Evolutionary conservation across 768 basidiomycete species (phyloP).

Genomic region (Kwoniella sp.): DNA sequence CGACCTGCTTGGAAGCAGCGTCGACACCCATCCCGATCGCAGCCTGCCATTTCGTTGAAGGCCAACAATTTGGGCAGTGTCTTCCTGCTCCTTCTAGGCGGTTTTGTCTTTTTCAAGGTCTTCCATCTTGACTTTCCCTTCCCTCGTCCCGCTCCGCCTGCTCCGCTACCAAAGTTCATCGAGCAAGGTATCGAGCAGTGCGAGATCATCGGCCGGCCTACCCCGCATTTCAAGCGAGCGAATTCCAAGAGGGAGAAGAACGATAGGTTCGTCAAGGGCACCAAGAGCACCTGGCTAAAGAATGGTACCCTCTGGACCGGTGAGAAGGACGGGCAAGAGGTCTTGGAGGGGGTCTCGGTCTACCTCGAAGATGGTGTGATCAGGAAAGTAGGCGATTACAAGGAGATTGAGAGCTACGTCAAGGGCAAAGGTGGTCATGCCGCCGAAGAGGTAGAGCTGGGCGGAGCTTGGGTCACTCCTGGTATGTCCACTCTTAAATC

Average conservation of each 20-base stretch:
- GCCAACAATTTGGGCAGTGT: background rate
- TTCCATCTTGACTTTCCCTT: slow-evolving; percentile 39
- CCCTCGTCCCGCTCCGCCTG: slow-evolving; percentile 25
- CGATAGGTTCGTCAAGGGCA: slow-evolving; percentile 59
- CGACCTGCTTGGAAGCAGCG: slow-evolving; percentile 2
- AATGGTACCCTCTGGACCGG: slow-evolving; percentile 84
- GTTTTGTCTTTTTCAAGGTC: background rate
- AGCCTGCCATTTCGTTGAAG: background rate
- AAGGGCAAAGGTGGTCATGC: slow-evolving; percentile 48
- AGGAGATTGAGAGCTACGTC: slow-evolving; percentile 60
- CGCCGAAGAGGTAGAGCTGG: slow-evolving; percentile 63
- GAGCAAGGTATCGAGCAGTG: slow-evolving; percentile 51
- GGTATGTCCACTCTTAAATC: slow-evolving; percentile 48
- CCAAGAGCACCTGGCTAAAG: slow-evolving; percentile 63
- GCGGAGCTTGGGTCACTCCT: slow-evolving; percentile 78
- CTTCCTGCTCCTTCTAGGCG: background rate
- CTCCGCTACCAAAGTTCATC: slow-evolving; percentile 34
- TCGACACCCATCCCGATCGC: background rate
- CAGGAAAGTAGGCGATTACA: slow-evolving; percentile 61
- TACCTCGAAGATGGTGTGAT: slow-evolving; percentile 69
- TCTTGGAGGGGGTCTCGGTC: slow-evolving; percentile 65
- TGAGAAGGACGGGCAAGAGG: slow-evolving; percentile 63
- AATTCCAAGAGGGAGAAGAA: slow-evolving; percentile 28
- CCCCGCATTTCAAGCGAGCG: slow-evolving; percentile 40
- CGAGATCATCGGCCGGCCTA: slow-evolving; percentile 40